Evolutionary conservation across 768 basidiomycete species (phyloP).

Genomic region (Lentinula boryana): DNA sequence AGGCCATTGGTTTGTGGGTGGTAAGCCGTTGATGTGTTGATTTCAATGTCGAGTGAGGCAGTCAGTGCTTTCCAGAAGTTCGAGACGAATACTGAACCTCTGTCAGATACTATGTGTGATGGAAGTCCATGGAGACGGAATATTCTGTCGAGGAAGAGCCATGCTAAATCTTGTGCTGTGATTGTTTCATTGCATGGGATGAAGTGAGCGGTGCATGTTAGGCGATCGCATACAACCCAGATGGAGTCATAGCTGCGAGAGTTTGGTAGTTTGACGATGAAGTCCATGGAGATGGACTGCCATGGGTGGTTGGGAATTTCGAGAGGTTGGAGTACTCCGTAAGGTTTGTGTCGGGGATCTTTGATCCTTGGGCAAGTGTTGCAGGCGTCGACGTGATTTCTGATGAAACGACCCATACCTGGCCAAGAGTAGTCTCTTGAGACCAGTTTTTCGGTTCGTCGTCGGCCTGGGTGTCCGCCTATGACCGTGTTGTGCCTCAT

Average conservation of each 20-base stretch:
- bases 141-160: conserved; percentile 27
- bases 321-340: conserved; percentile 30
- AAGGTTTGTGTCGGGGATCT: conserved; percentile 24
- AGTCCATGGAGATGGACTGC: too few species aligned
- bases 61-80: conserved; percentile 19
- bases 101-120: conserved; percentile 25
- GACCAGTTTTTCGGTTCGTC: conserved; percentile 25
- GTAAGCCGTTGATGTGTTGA: conserved; percentile 28
- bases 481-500: conserved; percentile 28
- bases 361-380: conserved; percentile 27
- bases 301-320: conserved; percentile 15
- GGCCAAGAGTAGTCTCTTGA: conserved; percentile 36
- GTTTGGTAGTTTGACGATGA: too few species aligned
- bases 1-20: conserved; percentile 28
- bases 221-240: conserved; percentile 23
- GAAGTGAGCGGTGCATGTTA: conserved; percentile 38
- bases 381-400: conserved; percentile 27
- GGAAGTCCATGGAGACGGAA: conserved; percentile 29
- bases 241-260: too few species aligned
- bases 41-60: conserved; percentile 5
- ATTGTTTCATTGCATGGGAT: conserved; percentile 26
- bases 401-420: conserved; percentile 11
- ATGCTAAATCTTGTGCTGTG: conserved; percentile 15
- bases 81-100: conserved; percentile 25
- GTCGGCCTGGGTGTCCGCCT: conserved; percentile 35